A percentile compares a stretch with the other conserved stretches of the same genome.
These are phyloP conservation scores for Solanum ossicruentum DNA, from an alignment of 257 asterid species.

Conservation along the genomic window DNA sequence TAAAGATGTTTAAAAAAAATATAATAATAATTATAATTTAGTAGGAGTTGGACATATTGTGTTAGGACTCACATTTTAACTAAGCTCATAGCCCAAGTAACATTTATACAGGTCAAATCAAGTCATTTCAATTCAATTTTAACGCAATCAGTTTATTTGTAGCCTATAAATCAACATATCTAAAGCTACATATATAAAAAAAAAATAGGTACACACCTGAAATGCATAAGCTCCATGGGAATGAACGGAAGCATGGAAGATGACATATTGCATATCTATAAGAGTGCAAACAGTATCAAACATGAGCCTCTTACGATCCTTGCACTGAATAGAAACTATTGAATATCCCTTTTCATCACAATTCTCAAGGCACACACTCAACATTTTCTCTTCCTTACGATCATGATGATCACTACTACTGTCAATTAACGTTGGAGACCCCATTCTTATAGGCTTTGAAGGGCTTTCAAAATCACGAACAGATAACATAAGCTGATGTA, in stretches of 20 bases:
- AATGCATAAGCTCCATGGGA: conserved; percentile 49
- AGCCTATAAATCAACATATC: background rate
- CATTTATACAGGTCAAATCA: no score
- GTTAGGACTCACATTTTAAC: no score
- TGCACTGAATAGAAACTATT: conserved; percentile 45
- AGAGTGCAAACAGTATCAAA: conserved; percentile 82
- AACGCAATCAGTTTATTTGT: no score
- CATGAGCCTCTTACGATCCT: conserved; percentile 62
- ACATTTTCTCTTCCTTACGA: conserved; percentile 19
- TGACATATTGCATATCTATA: conserved; percentile 55
- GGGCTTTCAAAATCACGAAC: conserved; percentile 43
- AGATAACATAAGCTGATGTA: conserved; percentile 71
- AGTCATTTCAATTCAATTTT: no score
- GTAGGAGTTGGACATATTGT: no score
- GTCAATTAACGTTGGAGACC: background rate
- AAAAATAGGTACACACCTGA: conserved; percentile 35
- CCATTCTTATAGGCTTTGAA: background rate
- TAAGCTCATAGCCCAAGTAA: no score
- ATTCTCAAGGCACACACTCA: conserved; percentile 38
- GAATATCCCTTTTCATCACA: conserved; percentile 68
- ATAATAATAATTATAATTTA: no score
- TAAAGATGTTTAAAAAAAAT: no score
- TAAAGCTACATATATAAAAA: background rate
- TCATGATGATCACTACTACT: background rate
- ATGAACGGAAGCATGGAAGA: conserved; percentile 68